phyloP scores from a whole-genome alignment of 2,329 filamentous ascomycete species.

The Aspergillus costaricaensis region DNA sequence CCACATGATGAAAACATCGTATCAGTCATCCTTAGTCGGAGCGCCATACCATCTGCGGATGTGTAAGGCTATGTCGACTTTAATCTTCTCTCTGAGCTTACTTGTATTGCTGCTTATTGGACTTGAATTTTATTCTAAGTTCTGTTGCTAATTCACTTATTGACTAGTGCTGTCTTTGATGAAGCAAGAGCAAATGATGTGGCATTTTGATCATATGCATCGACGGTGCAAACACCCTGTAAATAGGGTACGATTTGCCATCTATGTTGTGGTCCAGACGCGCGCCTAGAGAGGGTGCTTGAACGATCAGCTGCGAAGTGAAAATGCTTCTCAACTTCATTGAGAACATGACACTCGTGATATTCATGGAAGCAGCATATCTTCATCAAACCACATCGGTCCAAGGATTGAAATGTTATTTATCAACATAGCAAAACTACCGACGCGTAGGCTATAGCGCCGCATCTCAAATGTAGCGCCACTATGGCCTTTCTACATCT shows the following conservation, averaged over 20 bases:
- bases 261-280: too few relatives aligned
- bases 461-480: background rate
- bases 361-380: background rate
- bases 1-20: conserved; percentile 77
- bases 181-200: background rate
- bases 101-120: background rate
- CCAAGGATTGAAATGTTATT: background rate
- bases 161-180: background rate
- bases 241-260: too few relatives aligned
- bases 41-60: conserved; percentile 46
- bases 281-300: too few relatives aligned
- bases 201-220: background rate
- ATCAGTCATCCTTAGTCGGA: conserved; percentile 98
- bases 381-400: background rate
- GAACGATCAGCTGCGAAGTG: too few relatives aligned
- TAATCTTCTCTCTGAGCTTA: conserved; percentile 51
- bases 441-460: background rate
- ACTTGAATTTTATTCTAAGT: background rate
- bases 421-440: background rate
- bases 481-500: background rate
- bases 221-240: background rate
- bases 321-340: background rate
- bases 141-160: background rate
- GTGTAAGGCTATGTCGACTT: conserved; percentile 46
- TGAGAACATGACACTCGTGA: background rate